Percentiles rank a stretch among this genome's conserved stretches.
Conservation (phyloP, 2,329 filamentous ascomycete genomes). For the Endocalyx cinctus region DNA sequence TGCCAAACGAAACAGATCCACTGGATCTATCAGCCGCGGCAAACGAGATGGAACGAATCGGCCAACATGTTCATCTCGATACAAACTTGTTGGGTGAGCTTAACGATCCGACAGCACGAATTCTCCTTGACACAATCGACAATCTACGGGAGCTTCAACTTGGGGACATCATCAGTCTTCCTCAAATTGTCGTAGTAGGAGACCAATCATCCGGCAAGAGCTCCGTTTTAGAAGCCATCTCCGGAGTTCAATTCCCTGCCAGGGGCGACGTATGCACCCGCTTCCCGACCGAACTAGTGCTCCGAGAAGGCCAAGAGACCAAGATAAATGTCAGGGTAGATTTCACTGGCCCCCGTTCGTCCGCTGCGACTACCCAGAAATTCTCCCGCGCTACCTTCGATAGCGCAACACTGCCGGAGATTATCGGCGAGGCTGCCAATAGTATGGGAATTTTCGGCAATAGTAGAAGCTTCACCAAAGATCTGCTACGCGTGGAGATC, state of each 20-base stretch:
- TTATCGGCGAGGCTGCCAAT: constrained; percentile 33
- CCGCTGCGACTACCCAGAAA: no score
- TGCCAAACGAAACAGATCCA: no score
- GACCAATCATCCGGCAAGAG: constrained; percentile 53
- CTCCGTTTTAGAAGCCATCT: constrained; percentile 53
- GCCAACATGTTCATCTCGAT: no score
- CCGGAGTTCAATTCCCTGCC: constrained; percentile 53
- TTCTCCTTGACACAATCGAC: constrained; percentile 33
- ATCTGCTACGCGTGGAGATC: constrained; percentile 43
- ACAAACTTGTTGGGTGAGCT: no score
- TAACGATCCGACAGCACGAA: no score
- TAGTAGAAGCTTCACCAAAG: constrained; percentile 32
- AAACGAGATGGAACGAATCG: no score
- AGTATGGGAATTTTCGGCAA: constrained; percentile 10
- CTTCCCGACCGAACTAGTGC: constrained; percentile 57
- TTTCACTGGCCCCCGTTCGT: constrained; percentile 25
- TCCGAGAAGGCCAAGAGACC: constrained; percentile 36
- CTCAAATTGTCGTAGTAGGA: constrained; percentile 44
- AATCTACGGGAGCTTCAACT: constrained; percentile 30
- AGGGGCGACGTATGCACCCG: constrained; percentile 56
- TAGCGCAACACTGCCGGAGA: constrained; percentile 17
- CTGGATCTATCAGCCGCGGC: no score
- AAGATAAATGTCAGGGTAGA: constrained; percentile 15
- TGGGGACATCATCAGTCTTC: constrained; percentile 28
- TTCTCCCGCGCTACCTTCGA: constrained; percentile 9